Base-by-base conservation (phyloP, 2,329 filamentous ascomycete species). In the Colletotrichum neosansevieriae region DNA sequence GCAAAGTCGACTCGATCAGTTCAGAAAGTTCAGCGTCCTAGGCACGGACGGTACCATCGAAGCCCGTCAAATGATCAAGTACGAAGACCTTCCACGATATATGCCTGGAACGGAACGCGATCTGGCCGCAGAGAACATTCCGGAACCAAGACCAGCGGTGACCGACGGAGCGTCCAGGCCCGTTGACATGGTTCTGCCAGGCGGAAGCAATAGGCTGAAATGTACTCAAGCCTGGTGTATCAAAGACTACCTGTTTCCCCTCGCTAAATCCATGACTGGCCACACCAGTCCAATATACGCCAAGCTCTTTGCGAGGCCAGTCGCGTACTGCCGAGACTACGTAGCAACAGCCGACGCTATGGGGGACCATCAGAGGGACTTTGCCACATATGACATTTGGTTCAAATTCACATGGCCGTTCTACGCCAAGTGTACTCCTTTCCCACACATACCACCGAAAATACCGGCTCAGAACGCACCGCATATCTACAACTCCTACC, bases 21-120 rank as follows among this genome's bases (percentile, higher is more conserved):
- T 83, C 72, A 83, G 87, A 36, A 84, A 82, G 42, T 90, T 90
- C 71, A 78, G 80, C 17, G 84, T 91, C 3, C 62, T 90, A 4
- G 88, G 88, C 3, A 86, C 86, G 1, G 72, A 73, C 24, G 57
- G 71, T 11, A 59, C 71, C 12, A 40, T 42, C 9, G 69, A 69
- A 3, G 50, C 32, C 15, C 44, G 50, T 34, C 69, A 58, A 15
- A n/a, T 21, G 13, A 60, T 69, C 36, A 64, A 57, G 29, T 29
- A 47, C 21, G n/a, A 54, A 19, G 38, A 64, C 6, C 58, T 70
- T 40, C 69, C 69, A 5, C 12, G 54, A 6, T 70, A 69, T 21
- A 36, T 40, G 3, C 38, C 65, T 5, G 57, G 56, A 19, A 63
- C 57, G 24, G 66, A 50, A 70, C 58, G 67, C 70, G 54, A 72